Evolutionary conservation across 805 yeast species (phyloP).

Genomic region (Cyberlindnera nakhonratchasimensis): DNA sequence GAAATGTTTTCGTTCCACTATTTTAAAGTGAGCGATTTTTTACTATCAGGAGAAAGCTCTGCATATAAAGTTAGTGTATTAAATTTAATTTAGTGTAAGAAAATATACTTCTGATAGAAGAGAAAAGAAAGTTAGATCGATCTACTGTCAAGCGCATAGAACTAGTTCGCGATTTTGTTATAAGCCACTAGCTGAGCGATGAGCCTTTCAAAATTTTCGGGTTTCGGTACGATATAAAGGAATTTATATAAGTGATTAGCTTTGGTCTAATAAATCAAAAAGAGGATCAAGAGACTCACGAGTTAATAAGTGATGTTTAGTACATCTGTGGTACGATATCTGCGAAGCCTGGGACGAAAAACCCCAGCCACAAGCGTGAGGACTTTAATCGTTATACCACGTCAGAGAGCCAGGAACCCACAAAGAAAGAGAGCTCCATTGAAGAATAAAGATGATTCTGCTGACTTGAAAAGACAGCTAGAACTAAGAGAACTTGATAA

Average conservation of each 20-base stretch:
- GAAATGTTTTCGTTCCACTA: background rate
- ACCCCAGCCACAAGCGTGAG: constrained; percentile 2
- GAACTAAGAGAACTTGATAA: constrained; percentile 14
- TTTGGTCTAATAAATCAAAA: background rate
- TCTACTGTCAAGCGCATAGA: background rate
- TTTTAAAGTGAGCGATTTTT: background rate
- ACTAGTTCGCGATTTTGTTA: constrained; percentile 1
- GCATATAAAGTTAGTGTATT: too few species aligned
- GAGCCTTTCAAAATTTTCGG: constrained; percentile 1
- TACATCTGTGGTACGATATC: background rate
- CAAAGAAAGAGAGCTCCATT: background rate
- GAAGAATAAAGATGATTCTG: background rate
- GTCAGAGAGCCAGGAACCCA: background rate
- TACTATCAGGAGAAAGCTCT: background rate
- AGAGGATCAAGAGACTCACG: background rate
- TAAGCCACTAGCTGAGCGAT: background rate
- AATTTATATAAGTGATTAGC: background rate
- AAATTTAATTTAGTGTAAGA: too few species aligned
- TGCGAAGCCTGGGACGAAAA: background rate
- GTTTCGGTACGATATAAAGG: background rate
- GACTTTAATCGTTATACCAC: constrained; percentile 14
- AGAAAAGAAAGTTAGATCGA: background rate
- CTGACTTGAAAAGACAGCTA: background rate
- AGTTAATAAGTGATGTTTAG: background rate
- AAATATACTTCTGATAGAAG: too few species aligned